Evolutionary conservation across 345 rosid genomes (phyloP), one percentile per base, ranked within the genome.

Genomic region (Eucalyptus globulus): DNA sequence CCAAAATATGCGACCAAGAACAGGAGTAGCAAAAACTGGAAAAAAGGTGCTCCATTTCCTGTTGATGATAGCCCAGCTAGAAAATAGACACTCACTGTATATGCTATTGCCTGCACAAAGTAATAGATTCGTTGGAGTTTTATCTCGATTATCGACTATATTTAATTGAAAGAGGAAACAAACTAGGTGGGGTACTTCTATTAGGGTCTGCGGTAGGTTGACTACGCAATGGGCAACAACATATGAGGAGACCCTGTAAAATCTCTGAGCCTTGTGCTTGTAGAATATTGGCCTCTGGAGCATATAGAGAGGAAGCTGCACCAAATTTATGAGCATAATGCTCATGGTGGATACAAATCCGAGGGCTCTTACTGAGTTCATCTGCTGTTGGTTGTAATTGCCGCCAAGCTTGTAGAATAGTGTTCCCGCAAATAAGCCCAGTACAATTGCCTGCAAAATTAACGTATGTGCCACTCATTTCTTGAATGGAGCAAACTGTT

Each of bases 261-360:
- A 91, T 88, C 88, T 92, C 85, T 87, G 90, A 54, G 90, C 88
- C 60, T 60, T 92, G 65, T 91, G 92, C 92, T 92, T 92, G 91
- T 90, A 90, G 56, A 90, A 91, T 15, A 90, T 86, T 58, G 92
- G 92, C 58, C 92, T 87, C 62, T 91, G 93, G 58, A 92, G 91
- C 93, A 91, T 88, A 89, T 91, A 91, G 34, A 91, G 67, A 45
- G 93, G 93, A 65, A 91, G 90, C 87, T 92, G 92, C 67, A 92
- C 91, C 87, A 91, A 88, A 87, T 92, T 90, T 89, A 92, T 87
- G 87, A 92, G 93, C 92, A 91, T 91, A 49, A 92, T 90, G 91
- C 91, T 91, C 92, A 91, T 89, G 87, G 90, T 89, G 80, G 92
- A 90, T 54, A 91, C 91, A 69, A 91, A 91, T n/a, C 92, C 93